Conservation (phyloP, 2,329 filamentous ascomycete genomes). For the Hypocrella siamensis region DNA sequence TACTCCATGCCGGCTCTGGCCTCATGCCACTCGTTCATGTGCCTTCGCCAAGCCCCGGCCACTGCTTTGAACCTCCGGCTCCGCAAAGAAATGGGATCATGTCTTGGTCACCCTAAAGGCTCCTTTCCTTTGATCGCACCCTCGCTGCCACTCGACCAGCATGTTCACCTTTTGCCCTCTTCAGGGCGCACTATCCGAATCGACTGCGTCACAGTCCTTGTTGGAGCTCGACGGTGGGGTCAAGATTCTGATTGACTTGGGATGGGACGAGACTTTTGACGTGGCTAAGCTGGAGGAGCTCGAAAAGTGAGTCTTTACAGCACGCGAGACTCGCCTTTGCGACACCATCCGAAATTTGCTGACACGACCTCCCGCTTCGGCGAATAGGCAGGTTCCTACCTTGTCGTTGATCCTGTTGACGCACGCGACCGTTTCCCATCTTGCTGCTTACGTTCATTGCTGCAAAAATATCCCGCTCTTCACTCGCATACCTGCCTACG, state of each 20-base stretch:
- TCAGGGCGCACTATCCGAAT: slow-evolving; percentile 78
- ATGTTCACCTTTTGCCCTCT: slow-evolving; percentile 97
- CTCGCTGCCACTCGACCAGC: slow-evolving; percentile 10
- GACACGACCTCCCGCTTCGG: background rate
- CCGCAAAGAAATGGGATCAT: too few relatives aligned
- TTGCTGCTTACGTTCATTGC: slow-evolving; percentile 89
- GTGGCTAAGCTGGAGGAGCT: slow-evolving; percentile 68
- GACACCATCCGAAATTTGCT: background rate
- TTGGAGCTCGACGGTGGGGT: slow-evolving; percentile 92
- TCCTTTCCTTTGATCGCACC: background rate
- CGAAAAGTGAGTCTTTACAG: slow-evolving; percentile 70
- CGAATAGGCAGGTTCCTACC: slow-evolving; percentile 67
- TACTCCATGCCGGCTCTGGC: too few relatives aligned
- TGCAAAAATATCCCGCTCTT: slow-evolving; percentile 94
- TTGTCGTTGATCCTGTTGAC: slow-evolving; percentile 89
- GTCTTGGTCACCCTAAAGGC: too few relatives aligned
- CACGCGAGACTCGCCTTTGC: background rate
- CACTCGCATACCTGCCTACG: slow-evolving; percentile 83
- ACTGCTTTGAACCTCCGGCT: too few relatives aligned
- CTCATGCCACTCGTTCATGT: too few relatives aligned
- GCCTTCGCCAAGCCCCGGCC: too few relatives aligned
- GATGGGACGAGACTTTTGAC: slow-evolving; percentile 91
- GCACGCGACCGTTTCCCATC: slow-evolving; percentile 79
- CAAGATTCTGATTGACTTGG: slow-evolving; percentile 86
- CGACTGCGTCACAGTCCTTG: slow-evolving; percentile 82